Evolutionary conservation across 352 stramenopile species (phyloP).

Genomic region (Phytopythium litorale): DNA sequence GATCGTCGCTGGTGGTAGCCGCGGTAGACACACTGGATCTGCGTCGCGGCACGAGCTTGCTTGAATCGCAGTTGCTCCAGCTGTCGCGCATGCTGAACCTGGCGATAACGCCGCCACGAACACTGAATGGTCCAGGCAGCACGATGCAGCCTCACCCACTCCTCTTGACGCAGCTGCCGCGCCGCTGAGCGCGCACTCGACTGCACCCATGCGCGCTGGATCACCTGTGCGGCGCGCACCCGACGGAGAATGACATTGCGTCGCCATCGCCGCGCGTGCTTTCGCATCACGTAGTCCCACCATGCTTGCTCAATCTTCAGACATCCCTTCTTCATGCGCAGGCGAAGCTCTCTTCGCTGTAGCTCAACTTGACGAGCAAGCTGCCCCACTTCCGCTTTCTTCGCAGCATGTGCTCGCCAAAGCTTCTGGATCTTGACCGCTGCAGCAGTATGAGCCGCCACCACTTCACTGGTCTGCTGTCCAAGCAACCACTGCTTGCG

Average conservation of each 20-base stretch:
- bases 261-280: constrained; percentile 27
- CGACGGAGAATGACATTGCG: constrained; percentile 29
- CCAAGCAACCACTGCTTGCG: constrained; percentile 5
- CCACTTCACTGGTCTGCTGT: background rate
- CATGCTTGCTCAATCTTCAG: constrained; percentile 37
- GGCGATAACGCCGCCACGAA: constrained; percentile 10
- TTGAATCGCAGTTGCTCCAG: constrained; percentile 2
- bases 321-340: constrained; percentile 26
- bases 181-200: constrained; percentile 1
- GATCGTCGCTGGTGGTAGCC: constrained; percentile 13
- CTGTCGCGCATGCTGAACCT: background rate
- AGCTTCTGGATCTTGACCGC: constrained; percentile 26
- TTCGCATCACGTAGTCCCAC: constrained; percentile 29
- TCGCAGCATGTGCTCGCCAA: constrained; percentile 25
- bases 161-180: constrained; percentile 9
- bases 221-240: constrained; percentile 15
- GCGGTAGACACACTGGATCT: constrained; percentile 27
- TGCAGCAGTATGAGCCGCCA: constrained; percentile 1
- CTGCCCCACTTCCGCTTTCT: constrained; percentile 15
- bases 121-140: constrained; percentile 21
- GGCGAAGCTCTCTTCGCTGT: constrained; percentile 17
- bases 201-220: constrained; percentile 31
- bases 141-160: constrained; percentile 13
- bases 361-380: constrained; percentile 14
- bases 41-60: constrained; percentile 20